Base-by-base conservation (phyloP, 805 yeast genomes). In the Suhomyces tanzawaensis region DNA sequence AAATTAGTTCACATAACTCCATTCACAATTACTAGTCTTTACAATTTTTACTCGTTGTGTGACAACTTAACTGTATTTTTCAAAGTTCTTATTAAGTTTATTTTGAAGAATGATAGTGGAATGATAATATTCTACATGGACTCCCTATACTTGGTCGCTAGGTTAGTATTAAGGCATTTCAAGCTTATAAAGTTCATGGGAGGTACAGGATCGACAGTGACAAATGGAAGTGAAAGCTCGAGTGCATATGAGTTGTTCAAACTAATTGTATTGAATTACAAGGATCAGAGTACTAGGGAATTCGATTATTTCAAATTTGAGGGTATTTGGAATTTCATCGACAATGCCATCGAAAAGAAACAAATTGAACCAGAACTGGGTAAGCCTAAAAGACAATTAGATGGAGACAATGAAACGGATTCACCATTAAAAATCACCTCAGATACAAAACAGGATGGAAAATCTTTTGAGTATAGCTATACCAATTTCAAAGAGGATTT, bases 101-200 rank as follows among this genome's bases (percentile, higher is more conserved):
- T 69, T 2, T 48, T 69, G 35, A 60, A 52, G 30, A 69, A 70
- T 47, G 73, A 69, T 33, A 63, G 65, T 19, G 64, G 64, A 22
- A 55, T 67, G 28, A 59, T 70, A 19, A 66, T 67, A 8, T 58
- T 54, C 31, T 68, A 67, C 44, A 38, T 71, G 63, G 79, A 74
- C 46, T 52, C 71, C 23, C 41, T 70, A 6, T 60, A 64, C 42
- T 55, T 64, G 33, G 53, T 67, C 15, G 39, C 67, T 11, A 52
- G 51, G 25, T 44, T 70, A 14, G 50, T 64, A 7, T 47, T 61
- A n/a, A 51, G 42, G 19, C 69, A 64, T 39, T 58, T 58, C 37
- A 58, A 57, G 32, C 50, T 68, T 21, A 58, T 66, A 3, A 62
- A 60, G 35, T 55, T 60, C 24, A 55, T 66, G 34, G 38, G 33